Base-by-base conservation (phyloP, 2,329 filamentous ascomycete species). In the Ophiostoma ulmi region DNA sequence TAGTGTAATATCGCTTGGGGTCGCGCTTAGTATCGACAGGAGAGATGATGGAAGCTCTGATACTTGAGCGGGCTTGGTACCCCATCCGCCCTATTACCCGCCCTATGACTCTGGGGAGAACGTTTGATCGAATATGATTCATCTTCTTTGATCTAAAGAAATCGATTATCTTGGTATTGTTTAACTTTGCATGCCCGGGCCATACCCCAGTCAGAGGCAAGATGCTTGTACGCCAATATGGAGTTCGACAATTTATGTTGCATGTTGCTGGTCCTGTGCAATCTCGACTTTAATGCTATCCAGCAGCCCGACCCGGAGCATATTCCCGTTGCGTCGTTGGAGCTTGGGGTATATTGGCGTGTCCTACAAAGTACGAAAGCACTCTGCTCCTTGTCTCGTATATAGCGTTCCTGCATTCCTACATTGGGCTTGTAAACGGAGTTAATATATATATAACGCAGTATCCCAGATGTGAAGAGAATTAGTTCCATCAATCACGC, bases 261-360 rank as follows among this genome's bases (percentile, higher is more conserved):
- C 58, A 17, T 63, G 58, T 17, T 63, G 58, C 58, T 63, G 58
- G 58, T 35, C 58, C 58, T 26, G 58, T 17, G 26, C 52, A 58
- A 58, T 58, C 52, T 58, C 52, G 52, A 48, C 44, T 14, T 44
- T 58, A 14, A 65, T 38, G 35, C 20, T 58, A 4, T 39, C 17
- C 63, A 65, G 63, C 35, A 38, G 35, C 35, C 61, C 7, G 63
- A 6, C 63, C 35, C 63, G 63, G 63, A 65, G 63, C 63, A 38
- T 20, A 65, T 39, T 65, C 63, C 63, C 35, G 36, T 65, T 65
- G 63, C 22, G 36, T 65, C 35, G 44, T 31, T 39, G 17, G 20
- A 38, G 36, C 63, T 38, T 35, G 44, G 17, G 41, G 36, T 63
- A 14, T 63, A 63, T 63, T 63, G 10, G 55, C n/a, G 26, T 36